These are phyloP conservation scores for Talaromyces atroroseus DNA, from an alignment of 2,329 filamentous ascomycete genomes.

Conservation along the genomic window DNA sequence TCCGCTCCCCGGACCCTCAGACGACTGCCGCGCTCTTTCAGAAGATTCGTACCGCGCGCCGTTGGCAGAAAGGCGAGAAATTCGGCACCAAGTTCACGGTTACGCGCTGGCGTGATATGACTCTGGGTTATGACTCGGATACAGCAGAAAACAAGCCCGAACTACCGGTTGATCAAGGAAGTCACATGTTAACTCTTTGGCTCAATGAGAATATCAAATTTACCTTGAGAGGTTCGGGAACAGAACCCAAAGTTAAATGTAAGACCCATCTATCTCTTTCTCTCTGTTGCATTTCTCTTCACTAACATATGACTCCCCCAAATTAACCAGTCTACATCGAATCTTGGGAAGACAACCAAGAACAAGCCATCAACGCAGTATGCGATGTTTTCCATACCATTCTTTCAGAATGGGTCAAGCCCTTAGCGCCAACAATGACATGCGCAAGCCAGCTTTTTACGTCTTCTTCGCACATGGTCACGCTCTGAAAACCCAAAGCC, in stretches of 20 bases:
- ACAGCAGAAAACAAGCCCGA: constrained; percentile 48
- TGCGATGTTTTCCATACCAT: constrained; percentile 34
- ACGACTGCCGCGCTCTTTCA: constrained; percentile 52
- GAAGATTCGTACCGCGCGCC: constrained; percentile 42
- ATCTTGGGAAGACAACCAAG: constrained; percentile 32
- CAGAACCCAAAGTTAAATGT: constrained; percentile 63
- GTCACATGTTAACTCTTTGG: constrained; percentile 61
- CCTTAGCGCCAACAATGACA: constrained; percentile 35
- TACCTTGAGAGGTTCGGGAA: constrained; percentile 57
- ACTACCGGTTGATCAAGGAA: constrained; percentile 52
- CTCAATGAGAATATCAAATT: constrained; percentile 52
- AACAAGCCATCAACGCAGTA: constrained; percentile 32
- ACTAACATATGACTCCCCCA: not conserved
- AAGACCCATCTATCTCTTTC: constrained; percentile 19
- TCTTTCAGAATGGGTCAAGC: constrained; percentile 34
- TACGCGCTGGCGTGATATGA: constrained; percentile 57
- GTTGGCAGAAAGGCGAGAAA: constrained; percentile 37
- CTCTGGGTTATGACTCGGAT: constrained; percentile 54
- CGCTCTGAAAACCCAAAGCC: constrained; percentile 16
- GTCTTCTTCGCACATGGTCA: constrained; percentile 33
- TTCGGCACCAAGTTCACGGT: constrained; percentile 49
- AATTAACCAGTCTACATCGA: constrained; percentile 37
- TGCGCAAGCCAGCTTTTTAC: constrained; percentile 31
- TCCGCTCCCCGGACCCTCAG: constrained; percentile 52
- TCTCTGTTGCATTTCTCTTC: not conserved